A percentile compares a stretch with the other conserved stretches of the same genome.
Evolutionary conservation across 2,329 filamentous ascomycete species (phyloP).

Genomic region (Phoma sp.): DNA sequence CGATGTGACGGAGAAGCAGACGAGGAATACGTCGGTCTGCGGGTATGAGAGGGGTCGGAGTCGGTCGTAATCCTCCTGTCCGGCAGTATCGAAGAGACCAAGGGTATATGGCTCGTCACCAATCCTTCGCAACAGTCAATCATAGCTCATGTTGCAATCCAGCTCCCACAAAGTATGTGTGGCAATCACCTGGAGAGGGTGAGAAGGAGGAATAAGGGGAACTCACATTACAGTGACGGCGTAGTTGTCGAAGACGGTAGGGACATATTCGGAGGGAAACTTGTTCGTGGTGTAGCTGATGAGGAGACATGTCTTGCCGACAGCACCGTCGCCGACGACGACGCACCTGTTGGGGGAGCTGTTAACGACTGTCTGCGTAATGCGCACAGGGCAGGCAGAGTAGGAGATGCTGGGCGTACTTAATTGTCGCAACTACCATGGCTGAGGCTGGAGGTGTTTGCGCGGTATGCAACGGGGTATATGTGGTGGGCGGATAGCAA

Average conservation of each 20-base stretch:
- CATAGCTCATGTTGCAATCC: conserved; percentile 20
- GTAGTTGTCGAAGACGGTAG: conserved; percentile 99
- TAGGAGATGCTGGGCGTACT: conserved; percentile 40
- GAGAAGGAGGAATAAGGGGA: conserved; percentile 17
- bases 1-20: conserved; percentile 98
- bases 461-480: conserved; percentile 6
- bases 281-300: conserved; percentile 99
- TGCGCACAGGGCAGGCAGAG: neutral
- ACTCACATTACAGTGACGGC: conserved; percentile 98
- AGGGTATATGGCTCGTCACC: conserved; percentile 98
- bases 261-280: conserved; percentile 99
- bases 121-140: conserved; percentile 71
- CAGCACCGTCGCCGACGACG: conserved; percentile 98
- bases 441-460: conserved; percentile 16
- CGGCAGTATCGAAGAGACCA: conserved; percentile 96
- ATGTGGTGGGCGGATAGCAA: conserved; percentile 8
- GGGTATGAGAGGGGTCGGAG: conserved; percentile 96
- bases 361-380: conserved; percentile 16
- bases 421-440: conserved; percentile 54
- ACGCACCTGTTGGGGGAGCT: conserved; percentile 74
- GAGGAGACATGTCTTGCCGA: conserved; percentile 98
- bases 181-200: too few relatives aligned
- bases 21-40: conserved; percentile 97
- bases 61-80: conserved; percentile 99
- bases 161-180: too few relatives aligned